A percentile compares a stretch with the other conserved stretches of the same genome.
These are phyloP conservation scores for Maudiozyma pseudohumilis DNA, from an alignment of 805 yeast genomes.

Conservation along the genomic window DNA sequence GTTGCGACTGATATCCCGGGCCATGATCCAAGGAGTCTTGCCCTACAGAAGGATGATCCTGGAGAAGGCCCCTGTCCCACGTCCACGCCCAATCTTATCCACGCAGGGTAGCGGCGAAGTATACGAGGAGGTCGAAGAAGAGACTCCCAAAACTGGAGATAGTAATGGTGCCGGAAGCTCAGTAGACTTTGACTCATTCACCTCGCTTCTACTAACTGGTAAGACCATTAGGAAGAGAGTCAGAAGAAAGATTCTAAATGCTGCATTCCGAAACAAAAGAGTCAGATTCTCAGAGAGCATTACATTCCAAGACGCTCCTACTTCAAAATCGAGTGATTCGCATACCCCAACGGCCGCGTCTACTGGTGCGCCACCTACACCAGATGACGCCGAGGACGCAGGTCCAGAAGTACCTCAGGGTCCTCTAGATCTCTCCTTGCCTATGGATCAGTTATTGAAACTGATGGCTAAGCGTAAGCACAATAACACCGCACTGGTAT, in stretches of 20 bases:
- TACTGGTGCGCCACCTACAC: slow-evolving; percentile 11
- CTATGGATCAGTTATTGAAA: slow-evolving; percentile 65
- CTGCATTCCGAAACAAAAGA: slow-evolving; percentile 40
- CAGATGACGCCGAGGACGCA: background rate
- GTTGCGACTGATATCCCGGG: slow-evolving; percentile 68
- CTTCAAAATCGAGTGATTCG: slow-evolving; percentile 2
- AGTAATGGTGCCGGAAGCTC: slow-evolving; percentile 22
- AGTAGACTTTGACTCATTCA: slow-evolving; percentile 77
- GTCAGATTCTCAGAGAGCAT: slow-evolving; percentile 68
- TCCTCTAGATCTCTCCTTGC: slow-evolving; percentile 50
- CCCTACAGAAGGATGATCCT: slow-evolving; percentile 47
- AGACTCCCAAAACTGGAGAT: slow-evolving; percentile 12
- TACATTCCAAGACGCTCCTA: slow-evolving; percentile 30
- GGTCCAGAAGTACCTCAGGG: slow-evolving; percentile 6
- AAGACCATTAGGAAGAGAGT: slow-evolving; percentile 43
- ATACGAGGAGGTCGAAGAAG: slow-evolving; percentile 32
- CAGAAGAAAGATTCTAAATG: slow-evolving; percentile 25
- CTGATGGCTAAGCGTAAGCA: slow-evolving; percentile 30
- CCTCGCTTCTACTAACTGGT: slow-evolving; percentile 76
- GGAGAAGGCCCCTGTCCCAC: slow-evolving; percentile 55
- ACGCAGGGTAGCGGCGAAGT: slow-evolving; percentile 44
- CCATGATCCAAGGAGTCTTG: slow-evolving; percentile 39
- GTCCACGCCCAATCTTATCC: slow-evolving; percentile 69
- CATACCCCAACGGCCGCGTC: background rate
- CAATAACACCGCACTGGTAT: slow-evolving; percentile 20